Percentiles rank a stretch among this genome's conserved stretches.
Conservation (phyloP, 805 yeast species). For the Candida patagonica region DNA sequence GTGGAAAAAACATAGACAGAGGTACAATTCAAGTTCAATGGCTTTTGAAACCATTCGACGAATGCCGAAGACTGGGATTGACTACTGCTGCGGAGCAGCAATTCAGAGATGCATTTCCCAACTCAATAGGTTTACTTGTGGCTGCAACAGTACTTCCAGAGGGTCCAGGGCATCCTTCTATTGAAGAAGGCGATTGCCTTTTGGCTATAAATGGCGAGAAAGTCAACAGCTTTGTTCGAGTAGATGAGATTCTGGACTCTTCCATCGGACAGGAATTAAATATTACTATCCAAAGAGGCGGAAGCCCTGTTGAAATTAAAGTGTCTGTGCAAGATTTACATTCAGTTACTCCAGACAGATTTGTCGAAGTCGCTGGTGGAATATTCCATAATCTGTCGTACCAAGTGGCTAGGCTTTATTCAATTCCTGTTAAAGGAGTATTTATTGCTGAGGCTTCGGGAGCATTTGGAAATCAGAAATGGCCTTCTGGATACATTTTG, state of each 20-base stretch:
- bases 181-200: constrained; percentile 80
- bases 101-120: constrained; percentile 64
- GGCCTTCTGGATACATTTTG: constrained; percentile 69
- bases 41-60: constrained; percentile 79
- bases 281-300: constrained; percentile 65
- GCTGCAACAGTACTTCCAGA: constrained; percentile 74
- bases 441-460: constrained; percentile 71
- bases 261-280: constrained; percentile 51
- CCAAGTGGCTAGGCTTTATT: constrained; percentile 78
- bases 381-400: constrained; percentile 78
- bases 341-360: constrained; percentile 71
- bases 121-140: constrained; percentile 68
- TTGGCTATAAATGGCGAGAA: constrained; percentile 58
- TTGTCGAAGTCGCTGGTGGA: constrained; percentile 78
- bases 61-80: constrained; percentile 80
- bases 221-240: constrained; percentile 62
- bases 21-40: constrained; percentile 92
- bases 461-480: constrained; percentile 45
- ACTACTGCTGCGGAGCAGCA: constrained; percentile 60
- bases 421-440: constrained; percentile 79
- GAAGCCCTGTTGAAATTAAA: constrained; percentile 41
- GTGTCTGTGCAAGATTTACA: constrained; percentile 69
- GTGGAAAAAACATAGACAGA: constrained; percentile 52
- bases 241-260: constrained; percentile 76
- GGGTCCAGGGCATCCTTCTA: constrained; percentile 68